phyloP scores from a whole-genome alignment of 768 basidiomycete genomes.

The Chalciporus pseudorubinellus region DNA sequence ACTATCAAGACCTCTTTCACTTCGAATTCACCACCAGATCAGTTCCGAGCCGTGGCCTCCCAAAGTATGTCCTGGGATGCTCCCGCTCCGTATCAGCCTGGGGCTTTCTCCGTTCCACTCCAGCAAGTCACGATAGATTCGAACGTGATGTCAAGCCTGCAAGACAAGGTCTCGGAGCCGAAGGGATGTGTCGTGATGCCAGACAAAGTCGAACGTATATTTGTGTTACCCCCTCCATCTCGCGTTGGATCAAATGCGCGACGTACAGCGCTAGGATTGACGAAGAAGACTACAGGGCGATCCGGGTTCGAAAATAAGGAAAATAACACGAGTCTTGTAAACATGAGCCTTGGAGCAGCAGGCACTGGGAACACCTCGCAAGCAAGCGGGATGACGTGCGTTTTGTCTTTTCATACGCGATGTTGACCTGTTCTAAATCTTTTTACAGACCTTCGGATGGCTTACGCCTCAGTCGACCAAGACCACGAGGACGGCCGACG shows the following conservation, averaged over 20 bases:
- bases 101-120: conserved; percentile 34
- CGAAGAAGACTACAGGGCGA: conserved; percentile 58
- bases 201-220: conserved; percentile 28
- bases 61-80: conserved; percentile 22
- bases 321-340: conserved; percentile 32
- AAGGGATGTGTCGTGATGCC: conserved; percentile 34
- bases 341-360: neutral
- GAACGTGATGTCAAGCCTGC: conserved; percentile 39
- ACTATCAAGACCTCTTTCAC: conserved; percentile 45
- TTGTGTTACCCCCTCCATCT: conserved; percentile 39
- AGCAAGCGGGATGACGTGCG: conserved; percentile 54
- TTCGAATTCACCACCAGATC: conserved; percentile 34
- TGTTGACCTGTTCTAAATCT: neutral
- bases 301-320: conserved; percentile 55
- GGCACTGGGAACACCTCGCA: conserved; percentile 24
- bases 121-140: conserved; percentile 43
- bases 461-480: conserved; percentile 44
- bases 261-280: conserved; percentile 58
- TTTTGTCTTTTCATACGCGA: conserved; percentile 8
- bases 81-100: conserved; percentile 9
- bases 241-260: conserved; percentile 55
- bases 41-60: conserved; percentile 26
- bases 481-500: conserved; percentile 43
- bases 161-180: conserved; percentile 38
- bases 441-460: conserved; percentile 38